phyloP scores from a whole-genome alignment of 768 basidiomycete species.

The Saitozyma podzolica region DNA sequence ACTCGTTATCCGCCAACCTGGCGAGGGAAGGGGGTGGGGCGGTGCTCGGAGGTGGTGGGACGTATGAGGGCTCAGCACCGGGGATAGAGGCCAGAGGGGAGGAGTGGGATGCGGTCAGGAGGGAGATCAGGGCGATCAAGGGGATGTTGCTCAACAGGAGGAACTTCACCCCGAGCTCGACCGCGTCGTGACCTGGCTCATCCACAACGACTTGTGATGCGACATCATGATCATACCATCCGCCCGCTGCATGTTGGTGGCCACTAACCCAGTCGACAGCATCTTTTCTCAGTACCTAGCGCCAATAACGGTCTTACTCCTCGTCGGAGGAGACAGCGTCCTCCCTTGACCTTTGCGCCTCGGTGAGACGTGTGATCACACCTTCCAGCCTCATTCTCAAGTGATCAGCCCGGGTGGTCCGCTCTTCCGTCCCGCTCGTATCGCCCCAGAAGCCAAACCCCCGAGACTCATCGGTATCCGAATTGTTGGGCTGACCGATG shows the following conservation, averaged over 20 bases:
- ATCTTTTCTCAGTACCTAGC: neutral
- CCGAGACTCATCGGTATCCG: too few species aligned
- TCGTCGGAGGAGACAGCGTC: too few species aligned
- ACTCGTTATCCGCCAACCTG: constrained; percentile 26
- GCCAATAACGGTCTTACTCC: too few species aligned
- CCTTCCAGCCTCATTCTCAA: too few species aligned
- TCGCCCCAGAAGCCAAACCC: too few species aligned
- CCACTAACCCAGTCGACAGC: neutral
- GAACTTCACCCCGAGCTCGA: constrained; percentile 9
- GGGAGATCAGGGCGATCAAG: constrained; percentile 50
- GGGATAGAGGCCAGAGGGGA: constrained; percentile 13
- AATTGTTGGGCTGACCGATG: too few species aligned
- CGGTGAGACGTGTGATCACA: too few species aligned
- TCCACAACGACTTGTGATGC: neutral
- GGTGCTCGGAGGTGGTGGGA: constrained; percentile 4
- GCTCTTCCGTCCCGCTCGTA: too few species aligned
- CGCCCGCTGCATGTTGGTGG: neutral
- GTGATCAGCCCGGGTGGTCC: too few species aligned
- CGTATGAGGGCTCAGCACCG: constrained; percentile 9
- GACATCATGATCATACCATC: neutral
- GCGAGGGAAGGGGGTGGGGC: constrained; percentile 15
- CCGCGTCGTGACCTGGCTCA: too few species aligned
- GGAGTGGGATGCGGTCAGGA: constrained; percentile 44
- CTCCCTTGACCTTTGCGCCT: too few species aligned
- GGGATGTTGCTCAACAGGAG: constrained; percentile 47